Conservation (phyloP, 345 rosid species). For the Populus simonii region DNA sequence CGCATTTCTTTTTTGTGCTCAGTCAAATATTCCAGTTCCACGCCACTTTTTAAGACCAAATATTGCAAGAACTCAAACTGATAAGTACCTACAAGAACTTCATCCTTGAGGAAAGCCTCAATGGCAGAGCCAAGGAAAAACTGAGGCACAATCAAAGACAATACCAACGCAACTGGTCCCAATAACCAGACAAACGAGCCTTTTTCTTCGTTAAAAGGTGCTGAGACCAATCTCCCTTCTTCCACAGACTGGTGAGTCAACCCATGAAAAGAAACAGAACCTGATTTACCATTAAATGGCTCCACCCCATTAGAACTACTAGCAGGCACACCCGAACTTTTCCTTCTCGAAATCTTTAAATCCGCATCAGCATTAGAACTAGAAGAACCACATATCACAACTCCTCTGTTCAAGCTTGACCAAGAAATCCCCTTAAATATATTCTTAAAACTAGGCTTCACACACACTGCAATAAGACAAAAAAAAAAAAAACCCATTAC, state of each 20-base stretch:
- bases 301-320: conserved; percentile 41
- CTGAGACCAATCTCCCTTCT: conserved; percentile 61
- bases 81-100: conserved; percentile 41
- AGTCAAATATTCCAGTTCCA: too few relatives aligned
- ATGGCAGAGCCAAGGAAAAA: conserved; percentile 54
- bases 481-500: background rate
- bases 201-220: conserved; percentile 60
- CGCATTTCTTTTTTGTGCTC: too few relatives aligned
- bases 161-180: conserved; percentile 63
- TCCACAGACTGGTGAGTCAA: conserved; percentile 71
- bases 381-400: conserved; percentile 27
- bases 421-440: background rate
- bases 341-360: conserved; percentile 13
- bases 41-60: too few relatives aligned
- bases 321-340: conserved; percentile 20
- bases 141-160: conserved; percentile 70
- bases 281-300: conserved; percentile 71
- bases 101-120: conserved; percentile 51
- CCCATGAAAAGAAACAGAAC: conserved; percentile 75
- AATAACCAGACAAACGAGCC: conserved; percentile 71
- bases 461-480: conserved; percentile 20
- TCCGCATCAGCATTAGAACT: conserved; percentile 17
- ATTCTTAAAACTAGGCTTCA: conserved; percentile 17
- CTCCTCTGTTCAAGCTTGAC: conserved; percentile 27
- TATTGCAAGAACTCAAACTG: background rate